A percentile compares a stretch with the other conserved stretches of the same genome.
phyloP scores from a whole-genome alignment of 805 yeast species.

The Zygosaccharomyces bisporus region DNA sequence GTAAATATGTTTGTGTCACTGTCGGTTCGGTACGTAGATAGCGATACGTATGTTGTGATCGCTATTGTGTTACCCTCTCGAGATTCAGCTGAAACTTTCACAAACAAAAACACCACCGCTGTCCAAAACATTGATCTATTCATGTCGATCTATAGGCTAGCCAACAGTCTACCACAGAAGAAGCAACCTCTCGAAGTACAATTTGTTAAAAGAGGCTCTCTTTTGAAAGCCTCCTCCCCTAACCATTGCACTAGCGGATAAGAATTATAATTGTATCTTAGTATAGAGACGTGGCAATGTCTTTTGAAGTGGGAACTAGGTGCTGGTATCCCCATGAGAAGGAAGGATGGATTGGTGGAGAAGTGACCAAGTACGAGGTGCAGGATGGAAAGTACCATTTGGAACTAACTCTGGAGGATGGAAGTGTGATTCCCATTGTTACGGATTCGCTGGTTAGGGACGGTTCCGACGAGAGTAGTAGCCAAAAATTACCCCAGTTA shows the following conservation, averaged over 20 bases:
- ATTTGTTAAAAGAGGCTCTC: not conserved
- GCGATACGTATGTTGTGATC: not conserved
- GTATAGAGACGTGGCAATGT: slow-evolving; percentile 20
- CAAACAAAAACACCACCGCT: slow-evolving; percentile 3
- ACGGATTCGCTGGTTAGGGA: slow-evolving; percentile 36
- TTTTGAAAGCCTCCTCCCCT: not conserved
- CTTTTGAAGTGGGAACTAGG: slow-evolving; percentile 57
- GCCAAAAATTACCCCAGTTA: slow-evolving; percentile 62
- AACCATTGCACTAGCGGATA: not conserved
- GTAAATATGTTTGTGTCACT: no score
- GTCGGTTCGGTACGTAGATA: no score
- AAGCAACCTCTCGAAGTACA: not conserved
- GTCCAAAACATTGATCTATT: slow-evolving; percentile 7
- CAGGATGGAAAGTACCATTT: slow-evolving; percentile 45
- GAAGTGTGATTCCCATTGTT: slow-evolving; percentile 46
- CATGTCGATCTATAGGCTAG: not conserved
- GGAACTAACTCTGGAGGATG: slow-evolving; percentile 51
- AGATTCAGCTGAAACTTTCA: not conserved
- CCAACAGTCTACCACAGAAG: slow-evolving; percentile 1
- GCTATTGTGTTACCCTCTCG: slow-evolving; percentile 1
- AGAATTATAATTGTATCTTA: slow-evolving; percentile 1
- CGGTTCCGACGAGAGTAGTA: slow-evolving; percentile 33
- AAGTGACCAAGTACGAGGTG: slow-evolving; percentile 45
- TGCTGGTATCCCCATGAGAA: slow-evolving; percentile 74
- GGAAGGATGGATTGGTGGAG: slow-evolving; percentile 71